Conservation (phyloP, 2,329 filamentous ascomycete genomes). For the Colletotrichum lini region DNA sequence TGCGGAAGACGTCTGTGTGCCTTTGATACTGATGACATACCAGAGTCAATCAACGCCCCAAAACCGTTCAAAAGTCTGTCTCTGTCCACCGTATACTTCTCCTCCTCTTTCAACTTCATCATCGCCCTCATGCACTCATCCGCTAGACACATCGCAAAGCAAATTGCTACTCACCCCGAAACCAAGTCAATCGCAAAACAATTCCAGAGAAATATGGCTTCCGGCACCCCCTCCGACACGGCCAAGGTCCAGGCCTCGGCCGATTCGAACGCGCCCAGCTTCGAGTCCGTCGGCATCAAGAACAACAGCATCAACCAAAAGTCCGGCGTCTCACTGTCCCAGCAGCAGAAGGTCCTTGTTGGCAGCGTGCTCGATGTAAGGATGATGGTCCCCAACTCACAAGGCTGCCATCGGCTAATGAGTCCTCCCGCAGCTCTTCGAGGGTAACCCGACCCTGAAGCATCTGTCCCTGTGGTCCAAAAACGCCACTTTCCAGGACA, state of each 20-base stretch:
- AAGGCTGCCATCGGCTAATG: not conserved
- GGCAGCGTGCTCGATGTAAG: constrained; percentile 71
- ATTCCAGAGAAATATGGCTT: constrained; percentile 47
- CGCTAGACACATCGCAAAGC: constrained; percentile 35
- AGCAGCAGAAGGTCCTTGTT: constrained; percentile 67
- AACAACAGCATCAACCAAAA: constrained; percentile 68
- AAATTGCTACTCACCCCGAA: constrained; percentile 32
- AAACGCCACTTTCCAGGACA: constrained; percentile 71
- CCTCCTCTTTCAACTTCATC: not conserved
- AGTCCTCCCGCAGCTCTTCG: constrained; percentile 63
- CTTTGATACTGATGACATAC: not conserved
- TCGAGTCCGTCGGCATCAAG: constrained; percentile 59
- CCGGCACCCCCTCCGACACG: constrained; percentile 48
- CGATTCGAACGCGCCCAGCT: constrained; percentile 40
- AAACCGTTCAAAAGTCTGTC: not conserved
- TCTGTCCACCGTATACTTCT: no score
- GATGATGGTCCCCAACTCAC: not conserved
- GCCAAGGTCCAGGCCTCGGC: constrained; percentile 46
- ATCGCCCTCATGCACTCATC: constrained; percentile 31
- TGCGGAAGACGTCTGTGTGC: constrained; percentile 10
- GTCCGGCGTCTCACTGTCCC: constrained; percentile 64
- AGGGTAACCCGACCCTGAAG: constrained; percentile 69
- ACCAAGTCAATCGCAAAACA: constrained; percentile 38
- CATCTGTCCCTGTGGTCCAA: constrained; percentile 74
- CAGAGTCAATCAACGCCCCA: not conserved